Conservation (phyloP, 345 rosid genomes). For the Angophora floribunda region DNA sequence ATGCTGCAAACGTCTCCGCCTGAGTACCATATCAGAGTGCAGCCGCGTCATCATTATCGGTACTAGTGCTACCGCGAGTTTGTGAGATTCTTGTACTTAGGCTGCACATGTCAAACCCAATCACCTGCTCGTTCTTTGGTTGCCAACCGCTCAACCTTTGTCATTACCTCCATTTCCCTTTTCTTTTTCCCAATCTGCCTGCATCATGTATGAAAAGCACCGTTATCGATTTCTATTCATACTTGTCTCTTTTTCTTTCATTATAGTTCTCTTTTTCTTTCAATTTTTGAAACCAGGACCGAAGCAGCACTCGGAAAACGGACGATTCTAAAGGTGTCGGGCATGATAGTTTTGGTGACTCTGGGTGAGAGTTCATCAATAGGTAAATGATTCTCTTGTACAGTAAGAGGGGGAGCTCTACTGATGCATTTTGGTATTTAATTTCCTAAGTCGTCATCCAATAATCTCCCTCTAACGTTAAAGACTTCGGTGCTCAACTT, state of each 20-base stretch:
- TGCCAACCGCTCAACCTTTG: not conserved
- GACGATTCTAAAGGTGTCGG: not conserved
- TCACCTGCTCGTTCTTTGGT: not conserved
- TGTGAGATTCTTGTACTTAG: not conserved
- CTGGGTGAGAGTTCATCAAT: not conserved
- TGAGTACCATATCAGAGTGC: not conserved
- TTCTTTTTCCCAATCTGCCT: not conserved
- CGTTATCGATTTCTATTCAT: not conserved
- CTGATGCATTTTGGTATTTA: not conserved
- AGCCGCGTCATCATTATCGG: not conserved
- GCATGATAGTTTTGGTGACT: not conserved
- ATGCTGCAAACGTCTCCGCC: not conserved
- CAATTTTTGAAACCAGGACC: not conserved
- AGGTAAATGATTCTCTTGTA: not conserved
- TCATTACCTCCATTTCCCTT: not conserved
- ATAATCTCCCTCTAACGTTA: not conserved
- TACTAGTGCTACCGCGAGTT: not conserved
- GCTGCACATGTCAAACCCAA: not conserved
- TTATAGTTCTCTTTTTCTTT: not conserved
- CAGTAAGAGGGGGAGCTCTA: not conserved
- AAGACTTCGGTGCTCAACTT: not conserved
- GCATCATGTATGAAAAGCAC: not conserved
- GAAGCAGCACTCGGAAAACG: not conserved
- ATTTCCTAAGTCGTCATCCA: not conserved
- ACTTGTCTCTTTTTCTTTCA: not conserved